Base-by-base conservation (phyloP, 1,139 yeast species). In the Lizanozyma gosingica region DNA sequence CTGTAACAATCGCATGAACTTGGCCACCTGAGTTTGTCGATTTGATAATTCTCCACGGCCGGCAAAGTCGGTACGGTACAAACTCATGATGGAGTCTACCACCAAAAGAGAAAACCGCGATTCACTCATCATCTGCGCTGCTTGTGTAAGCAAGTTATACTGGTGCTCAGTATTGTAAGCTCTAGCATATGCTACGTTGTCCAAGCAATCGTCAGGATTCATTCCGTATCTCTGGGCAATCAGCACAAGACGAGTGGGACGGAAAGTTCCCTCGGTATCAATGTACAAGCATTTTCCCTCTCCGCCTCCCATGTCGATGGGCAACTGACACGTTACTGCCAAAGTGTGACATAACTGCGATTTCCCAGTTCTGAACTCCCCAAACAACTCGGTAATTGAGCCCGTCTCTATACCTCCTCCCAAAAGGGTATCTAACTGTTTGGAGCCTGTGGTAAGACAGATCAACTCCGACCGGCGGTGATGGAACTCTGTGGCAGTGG, bases 381-480 rank as follows among this genome's bases (percentile, higher is more conserved):
- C 99, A 67, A 87, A 92, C 8, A 90, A 78, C 62, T 92, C 99
- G 1, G 99, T 92, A 50, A 94, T 84, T 1, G 95, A 83, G 2
- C 99, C 99, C 0, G 99, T 92, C 61, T 92, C 99, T 40, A 92
- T 76, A 27, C 99, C 99, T 39, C 99, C 99, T 9, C 97, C 97
- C 32, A 94, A 67, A 41, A 94, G 69, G 1, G 97, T 88, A 58
- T 92, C 98, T 42, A 92, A 70, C 54, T 88, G 94, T 55, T 88
- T 87, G 4, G 97, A 88, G 1, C 99, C 98, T 0, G 98, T 90
- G 3, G 97, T 87, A 44, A 92, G 69, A 54, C 97, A 85, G 43
- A 92, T 88, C 60, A 92, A 74, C 56, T 88, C 96, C 11, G 94
- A 80, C 51, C 98, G 73, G 51, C 97, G 75, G 52, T 82, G 80